Evolutionary conservation across 2,329 filamentous ascomycete species (phyloP), one percentile per base, ranked within the genome.

Genomic region (Aspergillus caelatus): DNA sequence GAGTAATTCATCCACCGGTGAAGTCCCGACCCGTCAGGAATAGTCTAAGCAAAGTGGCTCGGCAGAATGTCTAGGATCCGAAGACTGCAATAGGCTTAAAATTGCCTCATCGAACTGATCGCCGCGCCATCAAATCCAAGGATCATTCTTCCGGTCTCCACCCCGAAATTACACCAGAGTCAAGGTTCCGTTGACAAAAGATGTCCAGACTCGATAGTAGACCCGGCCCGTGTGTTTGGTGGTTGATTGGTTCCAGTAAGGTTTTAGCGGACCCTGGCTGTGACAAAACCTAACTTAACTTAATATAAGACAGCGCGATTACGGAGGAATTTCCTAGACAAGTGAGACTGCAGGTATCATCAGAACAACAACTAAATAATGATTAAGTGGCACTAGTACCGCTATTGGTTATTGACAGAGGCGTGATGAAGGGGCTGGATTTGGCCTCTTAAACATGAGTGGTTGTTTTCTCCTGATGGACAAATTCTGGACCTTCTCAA

Each of bases 81-180:
- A 54, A 21, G 52, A 26, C 4, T 11, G 10, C 30, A 14, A 54
- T 54, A 54, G 52, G 52, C 14, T 36, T 54, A 36, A 54, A 54
- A 54, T 54, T 54, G 32, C n/a, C 52, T 54, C 52, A 54, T 55
- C 5, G 21, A 26, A 26, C 6, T 41, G 52, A 36, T 39, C 34
- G 32, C 34, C 32, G 14, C 52, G 14, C 52, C 21, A 19, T 28
- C 10, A 10, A 21, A n/a, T 2, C n/a, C n/a, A 55, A 55, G 16
- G 32, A 12, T 39, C 30, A 26, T 36, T 55, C 30, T 39, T 8
- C 32, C 34, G 52, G 19, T 10, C 12, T 54, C 34, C 32, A 26
- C 52, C 4, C 52, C 52, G 52, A 55, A 55, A 55, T 55, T 55
- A 55, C 52, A 26, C 52, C 52, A 36, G 45, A 26, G 45, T 8